Conservation (phyloP, 495 filamentous ascomycete genomes). For the Mycothermus thermophilus region DNA sequence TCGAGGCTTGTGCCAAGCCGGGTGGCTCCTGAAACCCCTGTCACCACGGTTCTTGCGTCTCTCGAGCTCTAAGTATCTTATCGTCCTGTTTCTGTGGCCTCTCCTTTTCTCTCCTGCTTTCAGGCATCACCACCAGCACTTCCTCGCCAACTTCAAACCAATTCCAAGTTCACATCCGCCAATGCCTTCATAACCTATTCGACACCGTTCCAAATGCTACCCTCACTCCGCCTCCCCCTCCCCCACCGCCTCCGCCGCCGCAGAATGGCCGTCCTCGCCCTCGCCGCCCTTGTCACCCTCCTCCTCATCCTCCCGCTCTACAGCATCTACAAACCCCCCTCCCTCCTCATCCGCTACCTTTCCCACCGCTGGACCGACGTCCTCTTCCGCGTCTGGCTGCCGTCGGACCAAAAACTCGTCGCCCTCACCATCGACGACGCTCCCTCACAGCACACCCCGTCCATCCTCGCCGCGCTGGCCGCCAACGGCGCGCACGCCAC, state of each 20-base stretch:
- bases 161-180: too few relatives aligned
- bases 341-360: conserved; percentile 49
- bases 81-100: too few relatives aligned
- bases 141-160: too few relatives aligned
- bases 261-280: conserved; percentile 41
- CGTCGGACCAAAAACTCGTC: conserved; percentile 42
- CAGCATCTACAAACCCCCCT: conserved; percentile 63
- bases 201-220: conserved; percentile 14
- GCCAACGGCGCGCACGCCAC: conserved; percentile 48
- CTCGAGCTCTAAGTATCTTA: too few relatives aligned
- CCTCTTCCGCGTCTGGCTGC: conserved; percentile 49
- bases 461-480: conserved; percentile 52
- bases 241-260: conserved; percentile 41
- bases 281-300: conserved; percentile 32
- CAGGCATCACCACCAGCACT: too few relatives aligned
- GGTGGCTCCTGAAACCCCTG: too few relatives aligned
- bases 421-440: conserved; percentile 79
- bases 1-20: too few relatives aligned
- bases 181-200: neutral
- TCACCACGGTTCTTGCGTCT: too few relatives aligned
- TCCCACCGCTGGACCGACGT: conserved; percentile 60
- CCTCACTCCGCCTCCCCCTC: conserved; percentile 32
- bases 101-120: too few relatives aligned
- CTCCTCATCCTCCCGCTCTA: conserved; percentile 42
- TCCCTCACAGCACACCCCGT: conserved; percentile 56